A percentile compares a stretch with the other conserved stretches of the same genome.
phyloP scores from a whole-genome alignment of 2,329 filamentous ascomycete genomes.

The Botrytis aclada region DNA sequence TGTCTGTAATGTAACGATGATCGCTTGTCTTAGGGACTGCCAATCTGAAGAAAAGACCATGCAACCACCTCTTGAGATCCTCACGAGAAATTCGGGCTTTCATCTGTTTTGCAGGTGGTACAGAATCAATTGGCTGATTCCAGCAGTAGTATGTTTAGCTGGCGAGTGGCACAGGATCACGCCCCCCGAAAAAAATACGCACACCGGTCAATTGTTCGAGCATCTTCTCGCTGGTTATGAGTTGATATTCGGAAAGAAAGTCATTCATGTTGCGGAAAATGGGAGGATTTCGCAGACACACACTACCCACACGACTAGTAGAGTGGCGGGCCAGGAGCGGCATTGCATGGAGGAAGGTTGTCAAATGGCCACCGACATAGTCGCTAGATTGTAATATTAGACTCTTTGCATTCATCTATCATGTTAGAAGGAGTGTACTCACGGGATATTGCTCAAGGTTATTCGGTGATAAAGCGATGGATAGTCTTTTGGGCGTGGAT shows the following conservation, averaged over 20 bases:
- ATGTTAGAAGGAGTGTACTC: background rate
- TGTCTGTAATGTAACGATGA: background rate
- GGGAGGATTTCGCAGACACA: background rate
- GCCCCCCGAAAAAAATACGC: background rate
- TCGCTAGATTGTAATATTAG: background rate
- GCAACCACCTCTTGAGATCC: background rate
- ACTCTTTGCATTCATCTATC: background rate
- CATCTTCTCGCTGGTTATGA: background rate
- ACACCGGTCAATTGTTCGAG: background rate
- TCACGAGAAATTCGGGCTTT: background rate
- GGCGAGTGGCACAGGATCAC: background rate
- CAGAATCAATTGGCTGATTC: background rate
- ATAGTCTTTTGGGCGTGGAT: background rate
- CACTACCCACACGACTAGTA: no score
- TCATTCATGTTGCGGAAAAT: background rate
- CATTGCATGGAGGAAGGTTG: background rate
- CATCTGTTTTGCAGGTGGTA: background rate
- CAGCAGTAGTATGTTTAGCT: background rate
- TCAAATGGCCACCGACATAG: background rate
- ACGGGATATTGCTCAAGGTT: background rate
- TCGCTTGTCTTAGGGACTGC: background rate
- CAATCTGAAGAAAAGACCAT: background rate
- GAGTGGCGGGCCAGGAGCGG: background rate
- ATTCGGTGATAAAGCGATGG: background rate
- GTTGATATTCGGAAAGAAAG: background rate